phyloP scores from a whole-genome alignment of 495 filamentous ascomycete genomes.

The Penicillium alfredii region DNA sequence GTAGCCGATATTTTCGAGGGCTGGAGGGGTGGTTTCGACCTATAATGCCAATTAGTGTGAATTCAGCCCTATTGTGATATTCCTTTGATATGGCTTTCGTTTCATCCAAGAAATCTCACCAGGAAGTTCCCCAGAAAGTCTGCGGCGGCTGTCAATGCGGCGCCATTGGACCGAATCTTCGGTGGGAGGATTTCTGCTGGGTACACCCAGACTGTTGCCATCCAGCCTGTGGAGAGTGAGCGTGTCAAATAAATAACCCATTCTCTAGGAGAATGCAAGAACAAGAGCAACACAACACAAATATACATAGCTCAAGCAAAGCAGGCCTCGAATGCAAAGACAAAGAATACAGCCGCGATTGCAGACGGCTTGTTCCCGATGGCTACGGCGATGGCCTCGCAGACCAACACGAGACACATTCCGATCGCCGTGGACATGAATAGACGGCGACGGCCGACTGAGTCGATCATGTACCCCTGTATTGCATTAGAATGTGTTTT shows the following conservation, averaged over 20 bases:
- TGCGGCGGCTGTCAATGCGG: constrained; percentile 27
- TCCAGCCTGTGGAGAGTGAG: constrained; percentile 13
- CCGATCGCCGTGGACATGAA: constrained; percentile 28
- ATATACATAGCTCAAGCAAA: constrained; percentile 33
- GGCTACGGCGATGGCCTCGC: constrained; percentile 22
- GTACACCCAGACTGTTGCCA: constrained; percentile 30
- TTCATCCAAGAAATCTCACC: constrained; percentile 8
- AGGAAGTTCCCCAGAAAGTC: constrained; percentile 18
- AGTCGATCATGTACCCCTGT: constrained; percentile 29
- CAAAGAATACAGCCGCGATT: constrained; percentile 25
- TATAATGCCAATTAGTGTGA: too few relatives aligned
- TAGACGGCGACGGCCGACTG: constrained; percentile 17
- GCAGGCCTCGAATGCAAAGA: constrained; percentile 30
- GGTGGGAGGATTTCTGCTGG: constrained; percentile 28
- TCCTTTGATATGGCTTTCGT: too few relatives aligned
- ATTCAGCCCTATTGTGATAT: too few relatives aligned
- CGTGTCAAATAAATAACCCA: too few relatives aligned
- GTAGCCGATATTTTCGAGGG: constrained; percentile 20
- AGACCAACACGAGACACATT: constrained; percentile 23
- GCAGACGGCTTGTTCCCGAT: constrained; percentile 12
- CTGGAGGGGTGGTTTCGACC: constrained; percentile 20
- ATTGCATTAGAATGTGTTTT: background rate
- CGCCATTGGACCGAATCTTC: constrained; percentile 22
- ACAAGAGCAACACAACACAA: background rate
- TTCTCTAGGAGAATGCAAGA: too few relatives aligned